A percentile compares a stretch with the other conserved stretches of the same genome.
These are phyloP conservation scores for Hanseniaspora meyeri DNA, from an alignment of 805 yeast genomes.

Conservation along the genomic window DNA sequence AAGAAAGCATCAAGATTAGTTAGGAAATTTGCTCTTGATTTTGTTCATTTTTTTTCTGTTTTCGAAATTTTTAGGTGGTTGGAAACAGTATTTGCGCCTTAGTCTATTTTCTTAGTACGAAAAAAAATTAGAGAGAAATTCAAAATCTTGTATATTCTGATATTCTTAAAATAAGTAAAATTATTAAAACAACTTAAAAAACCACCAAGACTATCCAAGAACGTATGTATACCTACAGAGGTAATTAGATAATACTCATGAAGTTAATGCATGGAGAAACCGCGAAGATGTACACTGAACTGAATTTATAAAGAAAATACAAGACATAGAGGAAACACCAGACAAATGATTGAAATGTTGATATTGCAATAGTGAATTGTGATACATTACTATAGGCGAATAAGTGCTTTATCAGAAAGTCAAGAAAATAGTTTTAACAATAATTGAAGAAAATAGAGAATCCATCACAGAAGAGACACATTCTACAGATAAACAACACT, in stretches of 20 bases:
- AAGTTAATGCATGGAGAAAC: background rate
- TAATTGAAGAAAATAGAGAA: no score
- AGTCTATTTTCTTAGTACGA: background rate
- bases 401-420: no score
- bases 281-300: background rate
- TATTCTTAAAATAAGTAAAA: no score
- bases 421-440: no score
- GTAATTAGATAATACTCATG: background rate
- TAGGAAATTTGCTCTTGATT: background rate
- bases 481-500: no score
- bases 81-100: background rate
- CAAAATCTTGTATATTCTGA: background rate
- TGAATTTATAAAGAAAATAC: background rate
- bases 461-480: no score
- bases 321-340: slow-evolving; percentile 12
- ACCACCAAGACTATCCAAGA: slow-evolving; percentile 14
- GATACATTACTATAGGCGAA: no score
- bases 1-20: background rate
- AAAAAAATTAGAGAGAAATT: background rate
- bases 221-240: slow-evolving; percentile 10
- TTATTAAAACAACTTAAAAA: background rate
- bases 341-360: no score
- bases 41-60: background rate
- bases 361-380: no score
- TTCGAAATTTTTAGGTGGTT: background rate